These are phyloP conservation scores for Metschnikowia similis DNA, from an alignment of 805 yeast genomes.

Conservation along the genomic window DNA sequence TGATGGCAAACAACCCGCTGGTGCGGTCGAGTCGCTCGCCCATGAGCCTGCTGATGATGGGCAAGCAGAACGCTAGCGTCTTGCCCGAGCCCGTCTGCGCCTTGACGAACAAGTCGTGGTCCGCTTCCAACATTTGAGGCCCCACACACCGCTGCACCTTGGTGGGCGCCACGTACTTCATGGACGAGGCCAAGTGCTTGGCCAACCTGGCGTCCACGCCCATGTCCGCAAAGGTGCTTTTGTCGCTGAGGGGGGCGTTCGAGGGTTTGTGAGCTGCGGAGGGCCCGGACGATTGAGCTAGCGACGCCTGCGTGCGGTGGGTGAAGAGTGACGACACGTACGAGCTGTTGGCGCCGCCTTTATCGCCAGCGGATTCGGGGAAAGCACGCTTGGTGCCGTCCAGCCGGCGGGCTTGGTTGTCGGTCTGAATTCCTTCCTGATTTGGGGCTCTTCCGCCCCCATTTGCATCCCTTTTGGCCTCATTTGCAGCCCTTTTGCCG, in stretches of 20 bases:
- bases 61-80: slow-evolving; percentile 82
- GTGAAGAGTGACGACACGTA: slow-evolving; percentile 82
- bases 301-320: slow-evolving; percentile 39
- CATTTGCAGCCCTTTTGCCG: slow-evolving; percentile 5
- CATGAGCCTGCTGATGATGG: slow-evolving; percentile 73
- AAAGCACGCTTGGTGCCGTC: not conserved
- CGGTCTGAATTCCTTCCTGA: no score
- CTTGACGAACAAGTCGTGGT: slow-evolving; percentile 76
- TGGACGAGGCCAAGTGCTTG: slow-evolving; percentile 50
- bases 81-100: slow-evolving; percentile 99
- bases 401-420: no score
- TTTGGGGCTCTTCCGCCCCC: no score
- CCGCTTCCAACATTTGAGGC: slow-evolving; percentile 46
- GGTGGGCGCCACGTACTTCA: slow-evolving; percentile 69
- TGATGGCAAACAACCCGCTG: slow-evolving; percentile 83
- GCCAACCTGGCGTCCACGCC: slow-evolving; percentile 58
- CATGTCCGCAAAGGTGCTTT: slow-evolving; percentile 65
- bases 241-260: slow-evolving; percentile 78
- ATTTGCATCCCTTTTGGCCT: not conserved
- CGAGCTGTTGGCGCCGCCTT: slow-evolving; percentile 39
- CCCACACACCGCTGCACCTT: slow-evolving; percentile 78
- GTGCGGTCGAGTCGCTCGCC: slow-evolving; percentile 38
- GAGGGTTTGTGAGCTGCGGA: slow-evolving; percentile 52
- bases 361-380: not conserved
- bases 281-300: slow-evolving; percentile 47